Evolutionary conservation across 495 filamentous ascomycete species (phyloP), one percentile per base, ranked within the genome.

Genomic region (Staphylotrichum tortipilum): DNA sequence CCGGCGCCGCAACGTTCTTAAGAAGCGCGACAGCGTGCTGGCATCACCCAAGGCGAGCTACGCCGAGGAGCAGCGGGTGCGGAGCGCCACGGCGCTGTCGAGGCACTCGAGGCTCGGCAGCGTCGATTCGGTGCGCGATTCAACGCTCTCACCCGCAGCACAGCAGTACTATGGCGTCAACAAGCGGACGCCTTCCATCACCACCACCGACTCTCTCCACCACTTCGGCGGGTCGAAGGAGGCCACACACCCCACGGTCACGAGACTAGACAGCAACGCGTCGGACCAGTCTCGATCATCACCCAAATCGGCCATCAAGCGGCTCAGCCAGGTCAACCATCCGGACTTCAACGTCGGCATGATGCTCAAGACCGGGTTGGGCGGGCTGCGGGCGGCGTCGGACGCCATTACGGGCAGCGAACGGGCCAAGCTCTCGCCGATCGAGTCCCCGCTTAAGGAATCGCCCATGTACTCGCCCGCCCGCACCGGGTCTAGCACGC

Each of bases 401-500:
- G 90, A 96, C 56, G 82, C 86, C 2, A 75, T 87, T 33, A 81
- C 79, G 22, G 81, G 82, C 3, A 68, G 52, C 29, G 82, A 87
- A 49, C 79, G 74, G 54, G 68, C 76, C 28, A 69, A 78, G 47
- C 60, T 76, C n/a, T 75, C 74, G 3, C 72, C 80, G 4, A 73
- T 71, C 8, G 68, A 80, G 8, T 80, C 80, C 4, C 76, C 84
- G 3, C 57, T 77, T 14, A 83, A 78, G 48, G 86, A 88, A 40
- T 82, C 78, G 2, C 78, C 81, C 4, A 50, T 85, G 49, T 79
- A 84, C 48, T 84, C 75, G 23, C 80, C 88, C 2, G 78, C 81
- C 19, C 75, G 86, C 39, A 88, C 88, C 12, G 88, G 85, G 2
- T 94, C 89, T 3, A 92, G 84, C 44, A 95, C 89, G 5, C 88